phyloP scores from a whole-genome alignment of 352 stramenopile genomes.

The Pythium aquatile region DNA sequence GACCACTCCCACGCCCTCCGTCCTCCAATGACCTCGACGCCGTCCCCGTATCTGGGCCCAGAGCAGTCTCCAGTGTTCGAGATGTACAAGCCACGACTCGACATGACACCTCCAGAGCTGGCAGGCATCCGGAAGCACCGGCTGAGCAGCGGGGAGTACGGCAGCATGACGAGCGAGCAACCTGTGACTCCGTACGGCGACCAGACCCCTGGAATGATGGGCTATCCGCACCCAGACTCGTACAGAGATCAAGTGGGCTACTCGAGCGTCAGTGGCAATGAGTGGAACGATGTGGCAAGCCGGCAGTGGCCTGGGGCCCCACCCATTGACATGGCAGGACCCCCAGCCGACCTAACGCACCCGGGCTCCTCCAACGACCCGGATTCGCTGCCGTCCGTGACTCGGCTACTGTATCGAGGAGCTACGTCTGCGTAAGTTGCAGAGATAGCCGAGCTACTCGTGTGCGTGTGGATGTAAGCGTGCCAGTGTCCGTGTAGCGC shows the following conservation, averaged over 20 bases:
- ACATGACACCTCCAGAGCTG: constrained; percentile 11
- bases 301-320: constrained; percentile 10
- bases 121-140: constrained; percentile 15
- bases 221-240: constrained; percentile 13
- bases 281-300: constrained; percentile 22
- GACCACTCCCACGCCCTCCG: constrained; percentile 12
- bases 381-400: constrained; percentile 67
- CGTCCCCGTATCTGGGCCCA: neutral
- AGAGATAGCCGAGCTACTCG: neutral
- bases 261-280: neutral
- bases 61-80: constrained; percentile 12
- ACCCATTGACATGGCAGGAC: constrained; percentile 6
- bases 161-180: neutral
- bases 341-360: constrained; percentile 12
- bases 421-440: neutral
- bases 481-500: neutral
- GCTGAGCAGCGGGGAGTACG: constrained; percentile 9
- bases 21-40: neutral
- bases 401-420: constrained; percentile 48
- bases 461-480: constrained; percentile 4
- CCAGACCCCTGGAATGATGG: constrained; percentile 23
- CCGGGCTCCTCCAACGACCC: constrained; percentile 19
- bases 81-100: constrained; percentile 23
- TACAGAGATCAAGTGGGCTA: constrained; percentile 20
- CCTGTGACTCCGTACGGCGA: constrained; percentile 19